phyloP scores from a whole-genome alignment of 2,329 filamentous ascomycete species.

The Venturia oleaginea region DNA sequence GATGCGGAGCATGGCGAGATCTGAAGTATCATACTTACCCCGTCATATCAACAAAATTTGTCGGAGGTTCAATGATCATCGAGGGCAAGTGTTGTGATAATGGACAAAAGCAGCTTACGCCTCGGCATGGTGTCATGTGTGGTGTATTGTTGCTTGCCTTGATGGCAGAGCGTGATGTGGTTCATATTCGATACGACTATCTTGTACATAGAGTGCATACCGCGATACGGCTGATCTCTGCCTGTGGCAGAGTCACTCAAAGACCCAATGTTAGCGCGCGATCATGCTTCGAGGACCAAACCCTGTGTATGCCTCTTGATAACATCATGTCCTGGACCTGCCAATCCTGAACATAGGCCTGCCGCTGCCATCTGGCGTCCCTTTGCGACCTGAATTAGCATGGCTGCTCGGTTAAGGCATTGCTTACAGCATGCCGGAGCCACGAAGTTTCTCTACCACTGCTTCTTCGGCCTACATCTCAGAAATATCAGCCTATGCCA shows the following conservation, averaged over 20 bases:
- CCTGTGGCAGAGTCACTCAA: constrained; percentile 14
- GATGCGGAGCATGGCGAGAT: too few relatives aligned
- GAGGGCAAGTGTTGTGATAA: too few relatives aligned
- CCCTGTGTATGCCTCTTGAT: background rate
- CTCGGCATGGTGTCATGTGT: background rate
- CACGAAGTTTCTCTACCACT: constrained; percentile 10
- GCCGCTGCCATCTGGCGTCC: background rate
- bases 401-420: background rate
- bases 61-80: too few relatives aligned
- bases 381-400: background rate
- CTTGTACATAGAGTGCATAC: constrained; percentile 13
- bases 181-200: constrained; percentile 1
- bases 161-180: background rate
- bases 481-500: constrained; percentile 7
- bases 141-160: background rate
- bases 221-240: constrained; percentile 7
- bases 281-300: background rate
- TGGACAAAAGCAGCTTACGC: background rate
- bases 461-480: constrained; percentile 12
- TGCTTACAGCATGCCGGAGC: constrained; percentile 11
- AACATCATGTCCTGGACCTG: background rate
- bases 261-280: constrained; percentile 4
- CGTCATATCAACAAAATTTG: too few relatives aligned
- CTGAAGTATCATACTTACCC: too few relatives aligned
- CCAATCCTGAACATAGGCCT: background rate